These are phyloP conservation scores for Rosa hybrid DNA, from an alignment of 331 rosid species.

Conservation along the genomic window DNA sequence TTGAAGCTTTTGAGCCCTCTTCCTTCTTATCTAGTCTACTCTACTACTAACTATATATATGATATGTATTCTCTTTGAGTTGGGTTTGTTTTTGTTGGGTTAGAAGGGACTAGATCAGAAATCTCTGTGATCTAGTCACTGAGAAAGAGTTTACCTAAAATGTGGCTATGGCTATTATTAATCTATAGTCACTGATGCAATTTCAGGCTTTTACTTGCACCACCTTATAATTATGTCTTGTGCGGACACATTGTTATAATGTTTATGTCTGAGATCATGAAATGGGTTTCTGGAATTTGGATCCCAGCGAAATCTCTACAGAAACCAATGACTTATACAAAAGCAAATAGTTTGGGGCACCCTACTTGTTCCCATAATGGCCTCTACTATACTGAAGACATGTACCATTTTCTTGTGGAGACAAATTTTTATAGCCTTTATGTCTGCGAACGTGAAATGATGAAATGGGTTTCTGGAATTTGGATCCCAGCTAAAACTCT, in stretches of 20 bases:
- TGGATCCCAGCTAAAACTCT: background rate
- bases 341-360: too few relatives aligned
- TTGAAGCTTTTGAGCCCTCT: constrained; percentile 15
- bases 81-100: constrained; percentile 13
- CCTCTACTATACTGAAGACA: too few relatives aligned
- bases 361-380: too few relatives aligned
- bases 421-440: too few relatives aligned
- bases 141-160: background rate
- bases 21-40: background rate
- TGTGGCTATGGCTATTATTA: background rate
- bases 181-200: constrained; percentile 1
- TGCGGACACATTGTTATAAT: too few relatives aligned
- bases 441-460: background rate
- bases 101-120: background rate
- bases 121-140: background rate
- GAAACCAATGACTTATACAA: too few relatives aligned
- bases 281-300: too few relatives aligned
- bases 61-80: background rate
- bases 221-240: too few relatives aligned
- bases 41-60: constrained; percentile 11
- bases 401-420: too few relatives aligned
- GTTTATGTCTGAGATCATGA: too few relatives aligned
- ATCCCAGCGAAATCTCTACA: too few relatives aligned
- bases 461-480: background rate
- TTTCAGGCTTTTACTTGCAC: background rate